A percentile compares a stretch with the other conserved stretches of the same genome.
Conservation (phyloP, 352 stramenopile genomes). For the Pythium vanterpoolii region DNA sequence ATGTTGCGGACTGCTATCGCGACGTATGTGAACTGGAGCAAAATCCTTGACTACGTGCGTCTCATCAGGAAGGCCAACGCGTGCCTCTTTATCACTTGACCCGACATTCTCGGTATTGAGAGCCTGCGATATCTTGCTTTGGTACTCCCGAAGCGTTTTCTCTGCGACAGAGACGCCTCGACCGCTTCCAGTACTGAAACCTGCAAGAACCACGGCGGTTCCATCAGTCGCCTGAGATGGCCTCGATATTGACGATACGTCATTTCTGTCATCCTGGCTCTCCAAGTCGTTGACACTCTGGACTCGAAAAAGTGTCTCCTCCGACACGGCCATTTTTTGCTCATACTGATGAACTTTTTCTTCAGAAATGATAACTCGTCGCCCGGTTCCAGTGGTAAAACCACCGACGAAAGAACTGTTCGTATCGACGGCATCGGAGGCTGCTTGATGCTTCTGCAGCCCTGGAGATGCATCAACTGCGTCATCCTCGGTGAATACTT, state of each 20-base stretch:
- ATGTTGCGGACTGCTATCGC: background rate
- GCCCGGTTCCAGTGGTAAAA: background rate
- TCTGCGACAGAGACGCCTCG: constrained; percentile 1
- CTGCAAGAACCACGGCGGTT: background rate
- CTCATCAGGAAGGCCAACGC: background rate
- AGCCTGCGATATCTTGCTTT: background rate
- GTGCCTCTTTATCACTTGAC: background rate
- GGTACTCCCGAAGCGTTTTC: constrained; percentile 12
- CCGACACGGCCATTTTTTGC: background rate
- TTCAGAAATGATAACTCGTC: background rate
- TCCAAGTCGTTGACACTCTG: background rate
- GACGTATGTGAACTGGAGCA: background rate
- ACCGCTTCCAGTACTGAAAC: constrained; percentile 14
- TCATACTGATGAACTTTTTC: background rate
- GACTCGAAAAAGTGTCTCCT: background rate
- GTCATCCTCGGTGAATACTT: background rate
- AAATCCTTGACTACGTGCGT: background rate
- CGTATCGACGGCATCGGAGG: background rate
- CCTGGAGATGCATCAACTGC: background rate
- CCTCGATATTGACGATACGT: background rate
- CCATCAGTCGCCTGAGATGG: background rate
- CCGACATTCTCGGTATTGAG: background rate
- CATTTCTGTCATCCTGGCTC: background rate
- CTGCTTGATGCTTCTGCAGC: background rate
- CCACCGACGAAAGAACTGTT: background rate